phyloP scores from a whole-genome alignment of 2,329 filamentous ascomycete genomes.

The Clonostachys sp. region DNA sequence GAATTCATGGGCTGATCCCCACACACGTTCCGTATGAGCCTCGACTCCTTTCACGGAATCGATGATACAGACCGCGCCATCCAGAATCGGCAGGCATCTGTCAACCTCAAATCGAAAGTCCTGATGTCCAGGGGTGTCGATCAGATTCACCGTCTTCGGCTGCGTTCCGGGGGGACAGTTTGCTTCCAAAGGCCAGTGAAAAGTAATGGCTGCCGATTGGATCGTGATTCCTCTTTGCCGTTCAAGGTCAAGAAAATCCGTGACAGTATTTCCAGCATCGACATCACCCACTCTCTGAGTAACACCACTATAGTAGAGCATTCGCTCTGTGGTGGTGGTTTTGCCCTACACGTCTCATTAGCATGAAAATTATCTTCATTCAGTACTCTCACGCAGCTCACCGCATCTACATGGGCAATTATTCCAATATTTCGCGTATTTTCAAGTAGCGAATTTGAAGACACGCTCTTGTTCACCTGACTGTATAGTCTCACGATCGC shows the following conservation, averaged over 20 bases:
- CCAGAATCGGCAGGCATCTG: slow-evolving; percentile 80
- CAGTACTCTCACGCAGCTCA: slow-evolving; percentile 22
- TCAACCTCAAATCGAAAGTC: slow-evolving; percentile 98
- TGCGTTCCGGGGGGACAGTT: slow-evolving; percentile 29
- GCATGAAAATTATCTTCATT: background rate
- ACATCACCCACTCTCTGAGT: slow-evolving; percentile 87
- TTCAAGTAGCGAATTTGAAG: slow-evolving; percentile 14
- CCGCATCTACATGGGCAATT: slow-evolving; percentile 95
- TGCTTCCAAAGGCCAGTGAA: slow-evolving; percentile 74
- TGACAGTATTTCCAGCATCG: slow-evolving; percentile 93
- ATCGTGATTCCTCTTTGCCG: slow-evolving; percentile 93
- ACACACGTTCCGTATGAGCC: slow-evolving; percentile 95
- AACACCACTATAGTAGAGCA: slow-evolving; percentile 94
- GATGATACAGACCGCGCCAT: slow-evolving; percentile 88
- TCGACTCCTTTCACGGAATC: slow-evolving; percentile 93
- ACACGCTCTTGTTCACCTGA: background rate
- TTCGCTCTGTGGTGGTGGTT: slow-evolving; percentile 97
- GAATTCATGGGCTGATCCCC: slow-evolving; percentile 84
- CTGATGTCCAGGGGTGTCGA: slow-evolving; percentile 94
- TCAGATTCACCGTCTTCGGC: slow-evolving; percentile 77
- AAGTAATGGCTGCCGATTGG: slow-evolving; percentile 93
- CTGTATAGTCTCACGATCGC: slow-evolving; percentile 8
- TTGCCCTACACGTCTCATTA: slow-evolving; percentile 58
- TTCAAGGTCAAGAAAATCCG: slow-evolving; percentile 92
- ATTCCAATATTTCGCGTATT: slow-evolving; percentile 94